phyloP scores from a whole-genome alignment of 73 alveolate genomes.

The Durusdinium trenchii region DNA sequence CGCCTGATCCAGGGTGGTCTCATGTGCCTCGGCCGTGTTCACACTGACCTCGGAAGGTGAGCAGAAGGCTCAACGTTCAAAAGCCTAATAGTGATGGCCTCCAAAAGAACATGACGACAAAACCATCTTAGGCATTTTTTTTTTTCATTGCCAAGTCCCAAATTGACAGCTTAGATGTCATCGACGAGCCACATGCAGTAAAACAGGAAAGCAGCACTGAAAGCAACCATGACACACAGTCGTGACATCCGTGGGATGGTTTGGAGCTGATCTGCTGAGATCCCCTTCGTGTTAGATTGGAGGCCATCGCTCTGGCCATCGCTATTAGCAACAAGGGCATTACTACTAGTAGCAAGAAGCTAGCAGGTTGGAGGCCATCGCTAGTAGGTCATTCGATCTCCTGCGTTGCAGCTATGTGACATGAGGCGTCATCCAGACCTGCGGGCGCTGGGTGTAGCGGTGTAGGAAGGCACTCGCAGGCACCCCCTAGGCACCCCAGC shows the following conservation, averaged over 20 bases:
- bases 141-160: background rate
- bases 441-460: too few species aligned
- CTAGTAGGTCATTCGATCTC: too few species aligned
- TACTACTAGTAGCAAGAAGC: background rate
- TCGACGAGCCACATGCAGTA: background rate
- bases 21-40: conserved; percentile 52
- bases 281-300: background rate
- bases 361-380: too few species aligned
- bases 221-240: background rate
- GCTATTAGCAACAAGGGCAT: background rate
- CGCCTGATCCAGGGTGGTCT: conserved; percentile 66
- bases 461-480: background rate
- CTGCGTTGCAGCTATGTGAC: conserved; percentile 13
- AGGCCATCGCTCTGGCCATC: background rate
- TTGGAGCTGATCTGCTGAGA: background rate
- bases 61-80: too few species aligned
- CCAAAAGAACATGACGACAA: background rate
- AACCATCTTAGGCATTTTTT: too few species aligned
- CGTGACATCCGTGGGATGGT: background rate
- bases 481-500: background rate
- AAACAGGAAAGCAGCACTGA: background rate
- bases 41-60: conserved; percentile 59
- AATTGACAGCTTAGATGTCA: background rate
- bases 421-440: conserved; percentile 81
- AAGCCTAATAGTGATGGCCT: background rate